phyloP scores from a whole-genome alignment of 2,329 filamentous ascomycete species.

The Venturia aucupariae region DNA sequence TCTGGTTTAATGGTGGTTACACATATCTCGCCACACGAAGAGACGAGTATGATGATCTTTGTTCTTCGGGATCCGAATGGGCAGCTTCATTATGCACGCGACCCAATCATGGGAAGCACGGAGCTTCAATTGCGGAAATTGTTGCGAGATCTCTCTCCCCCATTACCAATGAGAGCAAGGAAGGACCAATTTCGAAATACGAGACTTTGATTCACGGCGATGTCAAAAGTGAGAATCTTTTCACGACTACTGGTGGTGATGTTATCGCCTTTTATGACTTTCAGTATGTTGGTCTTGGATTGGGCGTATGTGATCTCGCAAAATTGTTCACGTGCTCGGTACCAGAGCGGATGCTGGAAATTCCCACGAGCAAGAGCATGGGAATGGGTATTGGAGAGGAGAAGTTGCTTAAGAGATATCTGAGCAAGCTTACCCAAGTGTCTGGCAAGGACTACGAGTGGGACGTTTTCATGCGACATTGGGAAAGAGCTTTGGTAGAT shows the following conservation, averaged over 20 bases:
- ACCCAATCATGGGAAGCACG: neutral
- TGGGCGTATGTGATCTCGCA: conserved; percentile 57
- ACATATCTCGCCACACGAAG: conserved; percentile 53
- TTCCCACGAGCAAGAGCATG: conserved; percentile 41
- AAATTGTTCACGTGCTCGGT: conserved; percentile 61
- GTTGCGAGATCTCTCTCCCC: conserved; percentile 21
- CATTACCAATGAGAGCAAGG: conserved; percentile 40
- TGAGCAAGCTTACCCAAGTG: conserved; percentile 26
- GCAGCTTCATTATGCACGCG: neutral
- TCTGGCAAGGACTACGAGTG: conserved; percentile 41
- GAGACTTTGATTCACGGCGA: conserved; percentile 58
- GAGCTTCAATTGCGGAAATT: neutral
- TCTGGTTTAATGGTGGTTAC: conserved; percentile 61
- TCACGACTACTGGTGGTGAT: conserved; percentile 42
- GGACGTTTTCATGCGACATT: conserved; percentile 48
- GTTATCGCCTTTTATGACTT: conserved; percentile 59
- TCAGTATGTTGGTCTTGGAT: conserved; percentile 55
- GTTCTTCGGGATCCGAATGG: conserved; percentile 39
- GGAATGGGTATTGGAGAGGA: conserved; percentile 44
- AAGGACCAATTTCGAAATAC: conserved; percentile 31
- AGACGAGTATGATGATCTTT: conserved; percentile 45
- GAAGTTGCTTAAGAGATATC: conserved; percentile 44
- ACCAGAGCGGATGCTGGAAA: conserved; percentile 44
- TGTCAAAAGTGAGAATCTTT: conserved; percentile 61
- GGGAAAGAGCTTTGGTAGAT: conserved; percentile 59